These are phyloP conservation scores for Ophiostoma triangulosporum DNA, from an alignment of 2,329 filamentous ascomycete genomes.

Conservation along the genomic window DNA sequence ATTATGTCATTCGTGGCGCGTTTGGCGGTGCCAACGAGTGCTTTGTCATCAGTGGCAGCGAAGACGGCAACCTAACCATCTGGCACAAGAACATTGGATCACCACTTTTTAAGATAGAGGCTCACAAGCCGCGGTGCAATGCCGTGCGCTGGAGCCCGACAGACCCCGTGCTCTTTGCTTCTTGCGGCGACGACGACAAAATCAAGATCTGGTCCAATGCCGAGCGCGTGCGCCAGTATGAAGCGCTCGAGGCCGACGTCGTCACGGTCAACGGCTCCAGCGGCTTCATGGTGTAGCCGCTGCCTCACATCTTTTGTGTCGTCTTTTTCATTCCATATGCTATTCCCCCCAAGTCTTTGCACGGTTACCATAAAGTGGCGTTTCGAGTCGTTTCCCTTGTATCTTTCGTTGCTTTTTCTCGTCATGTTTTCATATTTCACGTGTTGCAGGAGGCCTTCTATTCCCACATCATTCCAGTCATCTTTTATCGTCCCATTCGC, in stretches of 20 bases:
- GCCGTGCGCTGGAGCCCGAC: conserved; percentile 78
- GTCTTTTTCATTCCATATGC: neutral
- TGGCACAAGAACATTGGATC: conserved; percentile 80
- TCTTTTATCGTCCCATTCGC: neutral
- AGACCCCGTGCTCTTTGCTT: conserved; percentile 74
- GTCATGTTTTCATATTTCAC: neutral
- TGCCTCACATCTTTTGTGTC: neutral
- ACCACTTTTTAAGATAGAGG: conserved; percentile 61
- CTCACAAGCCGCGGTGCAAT: conserved; percentile 68
- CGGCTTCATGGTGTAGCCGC: neutral
- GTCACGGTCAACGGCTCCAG: neutral
- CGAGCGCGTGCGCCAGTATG: conserved; percentile 17
- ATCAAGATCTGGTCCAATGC: conserved; percentile 53
- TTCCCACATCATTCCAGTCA: neutral
- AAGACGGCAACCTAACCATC: conserved; percentile 66
- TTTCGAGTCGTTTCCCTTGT: neutral
- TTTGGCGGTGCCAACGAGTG: conserved; percentile 88
- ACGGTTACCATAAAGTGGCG: neutral
- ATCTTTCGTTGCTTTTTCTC: neutral
- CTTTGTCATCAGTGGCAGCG: conserved; percentile 83
- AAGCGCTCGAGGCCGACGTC: neutral
- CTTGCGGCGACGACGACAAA: conserved; percentile 74
- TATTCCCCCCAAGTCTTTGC: neutral
- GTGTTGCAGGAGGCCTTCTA: neutral
- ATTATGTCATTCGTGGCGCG: conserved; percentile 65